Evolutionary conservation across 1,139 yeast genomes (phyloP), one percentile per base, ranked within the genome.

Genomic region (Candida sanyaensis): DNA sequence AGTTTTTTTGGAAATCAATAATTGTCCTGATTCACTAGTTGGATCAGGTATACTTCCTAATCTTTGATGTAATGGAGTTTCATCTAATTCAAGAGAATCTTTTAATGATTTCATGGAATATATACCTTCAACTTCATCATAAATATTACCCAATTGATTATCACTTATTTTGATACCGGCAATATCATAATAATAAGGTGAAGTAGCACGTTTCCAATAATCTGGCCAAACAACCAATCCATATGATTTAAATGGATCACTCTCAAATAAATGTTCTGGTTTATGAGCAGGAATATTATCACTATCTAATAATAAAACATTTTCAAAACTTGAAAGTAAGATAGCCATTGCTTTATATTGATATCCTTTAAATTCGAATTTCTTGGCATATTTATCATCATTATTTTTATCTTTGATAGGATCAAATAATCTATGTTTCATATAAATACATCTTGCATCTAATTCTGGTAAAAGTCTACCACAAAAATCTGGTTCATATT

Each of bases 1-100:
- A 1, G 79, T 72, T 29, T 71, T 68, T 62, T 89, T 89, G 48
- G 84, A 78, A 27, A 88, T 74, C 77, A 86, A 73, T 47, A 90
- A 62, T 66, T 89, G 96, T 2, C 97, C 96, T 9, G 92, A 84
- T 63, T 90, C 96, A 4, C 88, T 81, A 3, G 90, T 79, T 23
- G 88, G 88, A 58, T 87, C 95, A 2, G 96, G 96, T 39, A 89
- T 79, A 6, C 92, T 77, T 4, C 89, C 89, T 50, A 74, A 69
- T 43, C 84, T 71, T 58, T 86, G 89, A 59, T 86, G 92, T 55
- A 82, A 73, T 21, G 92, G 88, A 2, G 79, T 70, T 17, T 71
- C 52, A 21, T 55, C 45, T 29, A 54, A 45, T 10, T 55, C 52
- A 6, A 32, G 13, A 4, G 37, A 28, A 24, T 41, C 32, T 26